Evolutionary conservation across 1,139 yeast species (phyloP).

Genomic region (Diutina ranongensis): DNA sequence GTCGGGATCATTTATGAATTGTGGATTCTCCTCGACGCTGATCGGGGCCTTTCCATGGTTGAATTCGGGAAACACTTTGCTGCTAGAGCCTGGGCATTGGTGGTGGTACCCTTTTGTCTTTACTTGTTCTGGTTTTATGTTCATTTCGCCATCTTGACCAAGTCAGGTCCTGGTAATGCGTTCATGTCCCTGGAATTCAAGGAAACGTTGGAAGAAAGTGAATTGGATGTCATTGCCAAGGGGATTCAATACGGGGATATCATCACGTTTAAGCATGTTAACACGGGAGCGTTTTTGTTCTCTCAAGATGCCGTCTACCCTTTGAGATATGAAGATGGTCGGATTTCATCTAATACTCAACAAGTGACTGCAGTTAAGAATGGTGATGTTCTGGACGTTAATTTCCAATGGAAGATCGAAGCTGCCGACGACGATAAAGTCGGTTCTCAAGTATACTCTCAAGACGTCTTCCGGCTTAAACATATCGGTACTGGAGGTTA

Average conservation of each 20-base stretch:
- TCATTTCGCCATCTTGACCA: slow-evolving; percentile 69
- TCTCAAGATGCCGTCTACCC: slow-evolving; percentile 74
- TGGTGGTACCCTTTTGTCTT: slow-evolving; percentile 69
- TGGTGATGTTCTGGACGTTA: slow-evolving; percentile 31
- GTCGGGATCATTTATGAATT: slow-evolving; percentile 74
- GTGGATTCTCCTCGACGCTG: slow-evolving; percentile 73
- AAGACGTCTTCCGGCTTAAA: slow-evolving; percentile 65
- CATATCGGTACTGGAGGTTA: slow-evolving; percentile 76
- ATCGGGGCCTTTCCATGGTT: slow-evolving; percentile 52
- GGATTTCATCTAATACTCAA: slow-evolving; percentile 91
- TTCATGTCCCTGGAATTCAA: slow-evolving; percentile 94
- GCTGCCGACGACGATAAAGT: slow-evolving; percentile 17
- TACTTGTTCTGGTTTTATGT: slow-evolving; percentile 90
- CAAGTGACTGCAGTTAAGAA: slow-evolving; percentile 71
- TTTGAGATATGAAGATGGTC: slow-evolving; percentile 88
- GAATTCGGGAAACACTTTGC: slow-evolving; percentile 57
- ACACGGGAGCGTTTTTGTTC: slow-evolving; percentile 65
- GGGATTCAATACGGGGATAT: slow-evolving; percentile 66
- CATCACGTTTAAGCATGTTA: slow-evolving; percentile 67
- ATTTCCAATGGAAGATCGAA: slow-evolving; percentile 79
- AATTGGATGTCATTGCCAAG: slow-evolving; percentile 60
- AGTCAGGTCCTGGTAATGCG: slow-evolving; percentile 91
- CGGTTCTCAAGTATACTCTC: slow-evolving; percentile 29
- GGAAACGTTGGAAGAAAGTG: slow-evolving; percentile 78
- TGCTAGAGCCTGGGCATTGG: slow-evolving; percentile 64